These are phyloP conservation scores for Talaromyces thailandensis DNA, from an alignment of 495 filamentous ascomycete species.

Conservation along the genomic window DNA sequence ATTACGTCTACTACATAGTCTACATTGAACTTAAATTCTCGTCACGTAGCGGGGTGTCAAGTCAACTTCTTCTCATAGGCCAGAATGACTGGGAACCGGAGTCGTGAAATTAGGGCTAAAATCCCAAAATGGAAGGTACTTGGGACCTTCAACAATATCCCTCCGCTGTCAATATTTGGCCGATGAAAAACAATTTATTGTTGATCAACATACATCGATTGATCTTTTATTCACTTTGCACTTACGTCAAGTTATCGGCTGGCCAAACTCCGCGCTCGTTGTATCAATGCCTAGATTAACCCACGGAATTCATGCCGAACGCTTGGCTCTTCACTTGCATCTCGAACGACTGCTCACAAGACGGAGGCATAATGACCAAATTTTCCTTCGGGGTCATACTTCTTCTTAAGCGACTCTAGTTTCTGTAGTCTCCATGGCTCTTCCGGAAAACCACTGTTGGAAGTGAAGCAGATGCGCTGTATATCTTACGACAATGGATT, in stretches of 20 bases:
- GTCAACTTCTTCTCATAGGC: not conserved
- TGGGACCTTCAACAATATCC: not conserved
- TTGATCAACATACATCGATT: not conserved
- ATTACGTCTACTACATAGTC: too few species aligned
- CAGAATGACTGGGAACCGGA: not conserved
- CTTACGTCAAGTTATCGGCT: not conserved
- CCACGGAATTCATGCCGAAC: not conserved
- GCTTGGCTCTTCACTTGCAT: not conserved
- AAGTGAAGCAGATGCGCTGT: too few species aligned
- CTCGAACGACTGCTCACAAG: not conserved
- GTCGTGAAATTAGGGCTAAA: not conserved
- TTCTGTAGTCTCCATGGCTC: slow-evolving; percentile 33
- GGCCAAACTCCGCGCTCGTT: not conserved
- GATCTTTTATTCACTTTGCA: not conserved
- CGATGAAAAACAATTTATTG: not conserved
- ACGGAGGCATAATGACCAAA: slow-evolving; percentile 42
- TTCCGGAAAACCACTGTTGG: too few species aligned
- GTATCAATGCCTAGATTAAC: not conserved
- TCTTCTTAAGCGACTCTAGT: slow-evolving; percentile 26
- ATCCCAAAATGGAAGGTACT: not conserved
- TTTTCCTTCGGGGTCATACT: slow-evolving; percentile 30
- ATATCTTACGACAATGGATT: too few species aligned
- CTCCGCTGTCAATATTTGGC: not conserved
- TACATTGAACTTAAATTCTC: too few species aligned
- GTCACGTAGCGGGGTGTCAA: too few species aligned